Conservation (phyloP, 2,329 filamentous ascomycete genomes). For the Fusarium avenaceum region DNA sequence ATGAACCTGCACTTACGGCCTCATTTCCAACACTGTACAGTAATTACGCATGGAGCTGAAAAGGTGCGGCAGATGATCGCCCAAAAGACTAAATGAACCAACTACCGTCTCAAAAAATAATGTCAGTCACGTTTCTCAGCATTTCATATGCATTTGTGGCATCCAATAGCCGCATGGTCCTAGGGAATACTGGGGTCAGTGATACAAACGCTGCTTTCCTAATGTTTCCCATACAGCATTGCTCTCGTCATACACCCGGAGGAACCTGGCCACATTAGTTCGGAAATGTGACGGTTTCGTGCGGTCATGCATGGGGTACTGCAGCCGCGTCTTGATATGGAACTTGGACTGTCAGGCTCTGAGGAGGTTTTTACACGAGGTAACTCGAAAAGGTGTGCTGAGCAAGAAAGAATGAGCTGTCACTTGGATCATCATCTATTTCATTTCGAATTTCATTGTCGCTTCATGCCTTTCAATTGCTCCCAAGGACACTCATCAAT, state of each 20-base stretch:
- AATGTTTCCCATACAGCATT: conserved; percentile 6
- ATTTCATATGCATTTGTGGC: not conserved
- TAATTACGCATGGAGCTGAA: not conserved
- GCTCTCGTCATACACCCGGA: conserved; percentile 20
- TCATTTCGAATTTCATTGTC: conserved; percentile 2
- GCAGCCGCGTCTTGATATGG: conserved; percentile 31
- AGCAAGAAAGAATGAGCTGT: conserved; percentile 8
- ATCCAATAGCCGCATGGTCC: not conserved
- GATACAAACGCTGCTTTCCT: conserved; percentile 2
- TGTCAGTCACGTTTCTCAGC: conserved; percentile 1
- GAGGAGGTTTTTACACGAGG: conserved; percentile 1
- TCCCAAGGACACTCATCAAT: not conserved
- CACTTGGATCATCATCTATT: conserved; percentile 11
- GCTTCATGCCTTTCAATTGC: not conserved
- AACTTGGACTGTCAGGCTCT: conserved; percentile 12
- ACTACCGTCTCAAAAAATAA: conserved; percentile 2
- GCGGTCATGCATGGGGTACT: conserved; percentile 32
- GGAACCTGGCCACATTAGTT: conserved; percentile 10
- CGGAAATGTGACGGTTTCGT: conserved; percentile 30
- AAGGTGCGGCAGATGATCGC: conserved; percentile 1
- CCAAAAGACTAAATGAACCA: not conserved
- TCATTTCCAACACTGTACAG: not conserved
- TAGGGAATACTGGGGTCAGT: not conserved
- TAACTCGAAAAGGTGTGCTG: conserved; percentile 6
- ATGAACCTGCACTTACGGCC: not conserved